Base-by-base conservation (phyloP, 2,329 filamentous ascomycete species). In the Hypoxylon sp. region DNA sequence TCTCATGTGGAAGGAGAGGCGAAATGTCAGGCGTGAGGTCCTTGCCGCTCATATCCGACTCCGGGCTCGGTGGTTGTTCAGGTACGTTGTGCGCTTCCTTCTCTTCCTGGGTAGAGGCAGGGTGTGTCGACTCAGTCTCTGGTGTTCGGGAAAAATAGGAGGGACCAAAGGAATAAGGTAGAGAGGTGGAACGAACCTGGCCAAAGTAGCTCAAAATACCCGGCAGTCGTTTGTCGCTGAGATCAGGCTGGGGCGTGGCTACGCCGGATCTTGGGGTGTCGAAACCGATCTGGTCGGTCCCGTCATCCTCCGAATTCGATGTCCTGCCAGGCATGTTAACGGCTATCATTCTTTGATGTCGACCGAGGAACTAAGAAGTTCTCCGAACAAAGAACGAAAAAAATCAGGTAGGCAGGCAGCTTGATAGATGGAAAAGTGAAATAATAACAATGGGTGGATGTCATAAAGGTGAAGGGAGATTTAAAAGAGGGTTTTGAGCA, bases 181-280 rank as follows among this genome's bases (percentile, higher is more conserved):
- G 81, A 86, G 86, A 84, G 79, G 83, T 84, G 81, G 83, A 83
- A 97, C 94, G 87, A 96, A 99, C 94, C 93, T 99, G 94, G 79
- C 88, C 89, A 83, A 97, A 96, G 81, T 94, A 97, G 80, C 88
- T 95, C 82, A 94, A 88, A 78, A 97, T 96, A 71, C 91, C 90
- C 63, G 94, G 94, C 70, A 96, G 81, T 75, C 94, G 89, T 78
- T 96, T 97, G 78, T 99, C 94, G 69, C 89, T 87, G 59, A 89
- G 87, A 75, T 97, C 93, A 63, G 94, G 94, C 68, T 92, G 89
- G 63, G 94, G 94, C 58, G 94, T 99, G 62, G 91, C 89, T 72
- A 96, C 84, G 68, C 92, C 91, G 64, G 92, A 95, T 67, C 91
- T 89, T 66, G 91, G 94, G 44, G 90, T 92, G 65, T 90, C 88